Percentiles rank a stretch among this genome's conserved stretches.
Evolutionary conservation across 2,329 filamentous ascomycete genomes (phyloP).

Genomic region (Cercospora sp.): DNA sequence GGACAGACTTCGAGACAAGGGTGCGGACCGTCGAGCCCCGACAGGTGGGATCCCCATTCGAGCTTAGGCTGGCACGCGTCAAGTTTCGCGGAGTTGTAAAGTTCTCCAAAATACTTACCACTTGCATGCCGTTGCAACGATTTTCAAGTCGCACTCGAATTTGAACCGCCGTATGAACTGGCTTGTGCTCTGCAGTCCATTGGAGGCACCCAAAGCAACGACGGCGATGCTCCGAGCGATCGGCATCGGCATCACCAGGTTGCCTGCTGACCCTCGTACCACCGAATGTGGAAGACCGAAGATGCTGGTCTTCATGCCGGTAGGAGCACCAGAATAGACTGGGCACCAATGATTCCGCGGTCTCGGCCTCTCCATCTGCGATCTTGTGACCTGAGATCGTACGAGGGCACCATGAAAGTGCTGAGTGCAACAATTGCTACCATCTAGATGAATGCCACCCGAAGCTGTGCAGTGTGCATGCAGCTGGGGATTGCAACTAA

Average conservation of each 20-base stretch:
- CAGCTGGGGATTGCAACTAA: no score
- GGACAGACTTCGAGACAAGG: background rate
- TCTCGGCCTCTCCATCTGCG: background rate
- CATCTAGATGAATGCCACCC: background rate
- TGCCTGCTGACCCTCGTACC: background rate
- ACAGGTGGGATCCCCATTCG: background rate
- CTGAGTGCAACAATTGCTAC: background rate
- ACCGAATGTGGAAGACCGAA: background rate
- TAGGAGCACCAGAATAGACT: background rate
- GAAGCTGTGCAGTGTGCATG: background rate
- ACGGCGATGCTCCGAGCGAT: background rate
- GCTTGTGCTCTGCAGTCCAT: background rate
- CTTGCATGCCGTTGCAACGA: background rate
- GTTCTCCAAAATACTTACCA: background rate
- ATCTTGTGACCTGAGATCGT: background rate
- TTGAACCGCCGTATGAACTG: background rate
- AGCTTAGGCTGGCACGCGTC: background rate
- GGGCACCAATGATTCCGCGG: background rate
- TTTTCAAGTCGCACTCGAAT: background rate
- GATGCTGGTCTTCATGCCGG: background rate
- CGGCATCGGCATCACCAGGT: background rate
- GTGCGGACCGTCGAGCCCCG: slow-evolving; percentile 2
- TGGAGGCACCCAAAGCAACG: background rate
- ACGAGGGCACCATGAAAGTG: background rate
- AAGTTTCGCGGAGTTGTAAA: background rate